A percentile compares a stretch with the other conserved stretches of the same genome.
Evolutionary conservation across 768 basidiomycete species (phyloP).

Genomic region (Royoungia palumana): DNA sequence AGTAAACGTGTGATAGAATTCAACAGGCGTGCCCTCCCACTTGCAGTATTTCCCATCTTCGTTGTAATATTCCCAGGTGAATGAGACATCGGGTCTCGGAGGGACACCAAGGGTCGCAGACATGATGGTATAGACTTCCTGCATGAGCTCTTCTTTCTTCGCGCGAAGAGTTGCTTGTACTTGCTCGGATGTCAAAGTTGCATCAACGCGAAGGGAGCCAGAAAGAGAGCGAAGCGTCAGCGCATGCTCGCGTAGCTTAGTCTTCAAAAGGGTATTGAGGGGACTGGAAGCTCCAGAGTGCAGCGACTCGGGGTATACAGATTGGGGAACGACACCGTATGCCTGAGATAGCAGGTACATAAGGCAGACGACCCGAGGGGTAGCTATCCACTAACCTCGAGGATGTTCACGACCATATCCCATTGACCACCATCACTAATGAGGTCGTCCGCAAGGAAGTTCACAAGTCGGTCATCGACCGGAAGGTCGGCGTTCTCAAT

Average conservation of each 20-base stretch:
- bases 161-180: slow-evolving; percentile 58
- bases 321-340: slow-evolving; percentile 86
- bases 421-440: slow-evolving; percentile 93
- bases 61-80: slow-evolving; percentile 89
- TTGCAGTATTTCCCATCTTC: slow-evolving; percentile 67
- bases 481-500: slow-evolving; percentile 79
- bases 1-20: slow-evolving; percentile 72
- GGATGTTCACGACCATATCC: slow-evolving; percentile 81
- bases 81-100: slow-evolving; percentile 63
- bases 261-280: slow-evolving; percentile 78
- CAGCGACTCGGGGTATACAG: slow-evolving; percentile 78
- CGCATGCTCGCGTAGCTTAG: slow-evolving; percentile 89
- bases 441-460: slow-evolving; percentile 69
- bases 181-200: slow-evolving; percentile 42
- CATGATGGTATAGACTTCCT: slow-evolving; percentile 81
- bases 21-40: slow-evolving; percentile 78
- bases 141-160: slow-evolving; percentile 83
- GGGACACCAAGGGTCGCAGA: slow-evolving; percentile 85
- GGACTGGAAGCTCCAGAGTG: slow-evolving; percentile 74
- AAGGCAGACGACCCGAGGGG: slow-evolving; percentile 21
- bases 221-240: slow-evolving; percentile 71
- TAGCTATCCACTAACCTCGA: slow-evolving; percentile 43
- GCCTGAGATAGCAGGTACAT: slow-evolving; percentile 38
- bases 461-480: slow-evolving; percentile 79
- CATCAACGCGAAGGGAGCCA: slow-evolving; percentile 48